These are phyloP conservation scores for Sporobolomyces roseus DNA, from an alignment of 768 basidiomycete genomes.

Conservation along the genomic window DNA sequence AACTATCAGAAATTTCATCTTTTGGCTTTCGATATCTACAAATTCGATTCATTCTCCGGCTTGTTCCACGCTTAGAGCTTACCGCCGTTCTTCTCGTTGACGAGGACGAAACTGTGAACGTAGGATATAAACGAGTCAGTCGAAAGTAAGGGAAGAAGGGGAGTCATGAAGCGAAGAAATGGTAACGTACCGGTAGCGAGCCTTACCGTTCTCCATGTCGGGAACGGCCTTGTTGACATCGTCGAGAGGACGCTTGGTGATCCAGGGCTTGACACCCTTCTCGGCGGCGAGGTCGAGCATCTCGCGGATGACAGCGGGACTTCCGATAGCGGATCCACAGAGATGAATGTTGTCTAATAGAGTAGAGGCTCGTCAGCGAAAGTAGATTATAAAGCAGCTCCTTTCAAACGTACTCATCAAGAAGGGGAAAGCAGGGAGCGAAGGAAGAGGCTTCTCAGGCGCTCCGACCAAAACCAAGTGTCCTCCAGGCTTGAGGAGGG, in stretches of 20 bases:
- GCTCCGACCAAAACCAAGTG: slow-evolving; percentile 59
- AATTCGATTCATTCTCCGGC: too few species aligned
- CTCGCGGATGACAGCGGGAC: slow-evolving; percentile 48
- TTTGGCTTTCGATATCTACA: too few species aligned
- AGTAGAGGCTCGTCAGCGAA: too few species aligned
- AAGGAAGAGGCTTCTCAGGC: slow-evolving; percentile 40
- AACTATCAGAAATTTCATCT: too few species aligned
- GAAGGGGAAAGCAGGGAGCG: slow-evolving; percentile 27
- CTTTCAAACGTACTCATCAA: too few species aligned
- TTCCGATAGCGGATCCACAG: slow-evolving; percentile 42
- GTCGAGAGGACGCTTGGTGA: slow-evolving; percentile 45
- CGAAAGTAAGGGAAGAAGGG: background rate
- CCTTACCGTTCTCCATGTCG: slow-evolving; percentile 54
- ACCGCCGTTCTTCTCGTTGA: slow-evolving; percentile 40
- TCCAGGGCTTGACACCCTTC: slow-evolving; percentile 57
- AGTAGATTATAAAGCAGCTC: too few species aligned
- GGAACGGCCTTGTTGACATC: slow-evolving; percentile 53
- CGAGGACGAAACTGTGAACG: slow-evolving; percentile 32
- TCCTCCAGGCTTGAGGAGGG: slow-evolving; percentile 55
- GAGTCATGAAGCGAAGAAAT: too few species aligned
- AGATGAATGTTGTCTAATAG: slow-evolving; percentile 33
- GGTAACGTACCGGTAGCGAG: slow-evolving; percentile 60
- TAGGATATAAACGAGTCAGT: background rate
- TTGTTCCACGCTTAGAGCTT: slow-evolving; percentile 15
- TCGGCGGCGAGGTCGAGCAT: slow-evolving; percentile 62